A percentile compares a stretch with the other conserved stretches of the same genome.
phyloP scores from a whole-genome alignment of 2,329 filamentous ascomycete genomes.

The Pseudogymnoascus sp. region DNA sequence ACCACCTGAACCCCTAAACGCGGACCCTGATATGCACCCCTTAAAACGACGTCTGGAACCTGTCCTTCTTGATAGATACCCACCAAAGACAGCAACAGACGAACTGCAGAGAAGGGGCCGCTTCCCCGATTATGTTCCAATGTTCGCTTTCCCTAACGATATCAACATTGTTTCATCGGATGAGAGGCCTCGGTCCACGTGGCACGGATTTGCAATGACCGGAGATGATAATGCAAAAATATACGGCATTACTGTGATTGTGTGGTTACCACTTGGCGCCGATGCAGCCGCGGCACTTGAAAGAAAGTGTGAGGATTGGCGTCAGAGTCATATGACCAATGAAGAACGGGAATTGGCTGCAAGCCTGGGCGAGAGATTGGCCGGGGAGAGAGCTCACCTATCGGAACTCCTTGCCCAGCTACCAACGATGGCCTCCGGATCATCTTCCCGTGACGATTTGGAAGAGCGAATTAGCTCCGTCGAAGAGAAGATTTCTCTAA shows the following conservation, averaged over 20 bases:
- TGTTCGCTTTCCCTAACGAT: constrained; percentile 99
- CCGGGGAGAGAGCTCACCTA: constrained; percentile 77
- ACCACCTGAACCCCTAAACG: constrained; percentile 79
- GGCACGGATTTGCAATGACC: constrained; percentile 99
- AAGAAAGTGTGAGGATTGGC: constrained; percentile 74
- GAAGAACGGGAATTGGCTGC: constrained; percentile 87
- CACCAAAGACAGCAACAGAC: constrained; percentile 71
- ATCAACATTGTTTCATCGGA: constrained; percentile 95
- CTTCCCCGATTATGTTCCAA: constrained; percentile 96
- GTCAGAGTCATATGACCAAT: constrained; percentile 77
- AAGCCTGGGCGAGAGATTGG: constrained; percentile 81
- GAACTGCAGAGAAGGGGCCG: constrained; percentile 71
- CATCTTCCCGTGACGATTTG: constrained; percentile 68
- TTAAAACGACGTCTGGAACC: constrained; percentile 91
- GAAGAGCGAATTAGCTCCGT: constrained; percentile 94
- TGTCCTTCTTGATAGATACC: constrained; percentile 90
- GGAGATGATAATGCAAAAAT: constrained; percentile 84
- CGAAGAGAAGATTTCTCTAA: constrained; percentile 93
- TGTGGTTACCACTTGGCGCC: constrained; percentile 83
- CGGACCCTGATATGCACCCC: constrained; percentile 89
- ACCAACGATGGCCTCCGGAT: constrained; percentile 71
- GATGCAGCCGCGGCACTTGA: constrained; percentile 79
- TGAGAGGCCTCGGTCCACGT: constrained; percentile 87
- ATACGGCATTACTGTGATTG: constrained; percentile 81
- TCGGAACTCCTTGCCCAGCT: constrained; percentile 80